Conservation (phyloP, 2,329 filamentous ascomycete genomes). For the Alternaria sp. region DNA sequence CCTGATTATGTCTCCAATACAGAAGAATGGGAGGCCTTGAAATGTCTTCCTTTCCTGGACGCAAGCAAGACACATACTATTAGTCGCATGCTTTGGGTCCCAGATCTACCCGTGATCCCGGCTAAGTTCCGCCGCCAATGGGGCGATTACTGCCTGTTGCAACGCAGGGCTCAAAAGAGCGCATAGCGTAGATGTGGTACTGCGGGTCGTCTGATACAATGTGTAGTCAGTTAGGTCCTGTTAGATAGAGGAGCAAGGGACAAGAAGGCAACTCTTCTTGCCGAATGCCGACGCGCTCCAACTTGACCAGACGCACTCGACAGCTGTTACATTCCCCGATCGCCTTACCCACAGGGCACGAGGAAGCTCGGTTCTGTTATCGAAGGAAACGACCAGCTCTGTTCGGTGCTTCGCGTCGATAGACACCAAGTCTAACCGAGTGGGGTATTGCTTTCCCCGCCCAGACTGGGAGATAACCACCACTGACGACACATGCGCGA, state of each 20-base stretch:
- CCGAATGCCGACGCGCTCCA: background rate
- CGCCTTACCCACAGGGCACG: background rate
- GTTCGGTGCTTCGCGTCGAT: constrained; percentile 12
- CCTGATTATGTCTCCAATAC: constrained; percentile 80
- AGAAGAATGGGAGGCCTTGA: constrained; percentile 78
- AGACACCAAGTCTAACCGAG: constrained; percentile 23
- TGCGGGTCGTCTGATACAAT: background rate
- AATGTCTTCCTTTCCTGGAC: constrained; percentile 84
- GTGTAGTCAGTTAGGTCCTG: background rate
- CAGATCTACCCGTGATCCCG: constrained; percentile 74
- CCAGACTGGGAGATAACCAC: constrained; percentile 11
- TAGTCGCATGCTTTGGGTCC: constrained; percentile 83
- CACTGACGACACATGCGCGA: constrained; percentile 23
- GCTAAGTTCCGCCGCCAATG: constrained; percentile 76
- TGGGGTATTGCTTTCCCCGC: constrained; percentile 35
- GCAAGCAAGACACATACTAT: constrained; percentile 75
- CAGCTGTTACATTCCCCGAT: background rate
- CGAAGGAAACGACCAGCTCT: constrained; percentile 11
- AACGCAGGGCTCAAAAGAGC: constrained; percentile 51
- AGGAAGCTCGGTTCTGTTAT: background rate
- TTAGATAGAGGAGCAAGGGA: background rate
- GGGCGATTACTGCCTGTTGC: constrained; percentile 88
- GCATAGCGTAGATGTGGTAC: background rate
- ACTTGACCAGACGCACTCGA: background rate
- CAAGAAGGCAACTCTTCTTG: background rate